These are phyloP conservation scores for Cubamyces sp. DNA, from an alignment of 768 basidiomycete genomes.

Conservation along the genomic window DNA sequence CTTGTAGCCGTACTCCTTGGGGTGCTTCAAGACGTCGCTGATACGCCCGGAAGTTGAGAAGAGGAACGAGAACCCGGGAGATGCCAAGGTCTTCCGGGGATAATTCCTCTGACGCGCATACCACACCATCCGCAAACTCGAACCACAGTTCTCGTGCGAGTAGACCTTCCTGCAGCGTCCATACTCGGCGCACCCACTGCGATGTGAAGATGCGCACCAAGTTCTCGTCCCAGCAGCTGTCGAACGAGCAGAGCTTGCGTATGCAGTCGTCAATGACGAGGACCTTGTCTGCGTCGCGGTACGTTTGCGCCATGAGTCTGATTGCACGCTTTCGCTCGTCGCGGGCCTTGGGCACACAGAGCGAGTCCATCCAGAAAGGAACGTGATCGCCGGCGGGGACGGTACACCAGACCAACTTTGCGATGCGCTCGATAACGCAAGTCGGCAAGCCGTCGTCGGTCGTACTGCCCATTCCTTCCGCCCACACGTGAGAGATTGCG, in stretches of 20 bases:
- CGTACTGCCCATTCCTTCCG: constrained; percentile 18
- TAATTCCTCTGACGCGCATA: no score
- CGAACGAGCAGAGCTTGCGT: neutral
- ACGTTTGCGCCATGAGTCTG: constrained; percentile 23
- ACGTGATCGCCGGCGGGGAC: constrained; percentile 2
- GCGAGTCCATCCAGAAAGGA: constrained; percentile 22
- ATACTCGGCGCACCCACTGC: constrained; percentile 7
- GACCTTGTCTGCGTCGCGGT: constrained; percentile 12
- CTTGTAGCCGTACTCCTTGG: neutral
- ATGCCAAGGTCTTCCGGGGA: no score
- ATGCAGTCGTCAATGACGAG: constrained; percentile 20
- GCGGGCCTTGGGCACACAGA: constrained; percentile 14
- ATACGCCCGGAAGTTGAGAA: neutral
- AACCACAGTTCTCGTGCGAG: constrained; percentile 7
- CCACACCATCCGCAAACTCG: neutral
- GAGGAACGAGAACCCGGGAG: neutral
- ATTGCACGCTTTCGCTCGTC: constrained; percentile 15
- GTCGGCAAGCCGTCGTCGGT: constrained; percentile 19
- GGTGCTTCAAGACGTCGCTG: neutral
- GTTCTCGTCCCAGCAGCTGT: neutral
- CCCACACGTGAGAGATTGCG: constrained; percentile 9
- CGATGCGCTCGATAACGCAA: constrained; percentile 16
- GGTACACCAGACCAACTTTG: neutral
- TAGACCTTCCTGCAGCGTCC: constrained; percentile 10
- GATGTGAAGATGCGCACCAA: constrained; percentile 5